A percentile compares a stretch with the other conserved stretches of the same genome.
Conservation (phyloP, 2,329 filamentous ascomycete species). For the Ophidiomyces ophidiicola region DNA sequence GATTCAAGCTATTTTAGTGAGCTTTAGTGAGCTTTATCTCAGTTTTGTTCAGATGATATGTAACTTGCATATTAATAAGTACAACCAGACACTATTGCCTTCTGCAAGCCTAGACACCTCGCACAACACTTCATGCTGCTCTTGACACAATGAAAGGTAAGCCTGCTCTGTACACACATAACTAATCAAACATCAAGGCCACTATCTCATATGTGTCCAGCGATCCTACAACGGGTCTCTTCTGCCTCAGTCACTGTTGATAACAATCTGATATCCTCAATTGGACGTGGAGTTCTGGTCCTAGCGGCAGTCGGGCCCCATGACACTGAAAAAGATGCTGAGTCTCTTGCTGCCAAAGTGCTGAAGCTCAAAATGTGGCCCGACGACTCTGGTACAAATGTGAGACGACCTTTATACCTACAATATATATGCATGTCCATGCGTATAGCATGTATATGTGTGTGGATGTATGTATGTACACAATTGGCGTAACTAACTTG, state of each 20-base stretch:
- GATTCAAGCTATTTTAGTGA: too few species aligned
- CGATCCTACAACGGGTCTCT: constrained; percentile 82
- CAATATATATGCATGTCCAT: constrained; percentile 12
- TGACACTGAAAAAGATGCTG: constrained; percentile 79
- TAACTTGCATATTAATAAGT: too few species aligned
- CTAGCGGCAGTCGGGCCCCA: constrained; percentile 84
- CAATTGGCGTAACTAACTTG: too few species aligned
- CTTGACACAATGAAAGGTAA: constrained; percentile 32
- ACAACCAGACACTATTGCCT: too few species aligned
- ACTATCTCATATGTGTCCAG: constrained; percentile 36
- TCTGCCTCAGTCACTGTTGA: constrained; percentile 95
- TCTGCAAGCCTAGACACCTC: too few species aligned
- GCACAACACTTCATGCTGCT: too few species aligned
- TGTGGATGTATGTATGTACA: too few species aligned
- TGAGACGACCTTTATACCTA: constrained; percentile 26
- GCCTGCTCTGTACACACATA: constrained; percentile 9
- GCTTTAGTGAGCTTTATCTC: too few species aligned
- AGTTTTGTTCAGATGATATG: too few species aligned
- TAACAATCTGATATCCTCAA: constrained; percentile 75
- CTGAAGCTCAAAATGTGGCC: constrained; percentile 89
- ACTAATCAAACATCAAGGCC: not conserved
- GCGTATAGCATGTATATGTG: too few species aligned
- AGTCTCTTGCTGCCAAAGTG: constrained; percentile 71
- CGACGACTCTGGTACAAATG: constrained; percentile 57
- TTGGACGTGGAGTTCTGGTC: constrained; percentile 78